Conservation (phyloP, 2,329 filamentous ascomycete genomes). For the Colletotrichum sp. region DNA sequence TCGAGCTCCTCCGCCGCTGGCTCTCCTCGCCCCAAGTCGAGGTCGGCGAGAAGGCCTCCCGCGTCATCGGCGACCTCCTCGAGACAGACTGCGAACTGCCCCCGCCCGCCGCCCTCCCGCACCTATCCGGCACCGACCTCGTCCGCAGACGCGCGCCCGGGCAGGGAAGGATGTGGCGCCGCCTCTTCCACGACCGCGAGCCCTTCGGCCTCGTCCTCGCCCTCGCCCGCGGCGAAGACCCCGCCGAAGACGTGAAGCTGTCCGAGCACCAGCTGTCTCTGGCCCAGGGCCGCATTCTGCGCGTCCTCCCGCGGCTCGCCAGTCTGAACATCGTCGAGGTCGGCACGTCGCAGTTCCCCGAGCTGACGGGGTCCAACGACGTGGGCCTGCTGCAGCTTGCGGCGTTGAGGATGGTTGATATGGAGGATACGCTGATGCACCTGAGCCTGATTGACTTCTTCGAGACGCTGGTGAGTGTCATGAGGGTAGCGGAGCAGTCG, state of each 20-base stretch:
- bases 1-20: constrained; percentile 56
- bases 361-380: constrained; percentile 31
- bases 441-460: constrained; percentile 59
- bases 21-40: constrained; percentile 57
- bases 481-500: constrained; percentile 45
- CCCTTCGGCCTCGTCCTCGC: constrained; percentile 51
- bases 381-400: constrained; percentile 56
- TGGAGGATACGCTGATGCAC: constrained; percentile 53
- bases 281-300: constrained; percentile 58
- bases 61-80: constrained; percentile 58
- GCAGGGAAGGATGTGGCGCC: constrained; percentile 57
- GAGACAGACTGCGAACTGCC: constrained; percentile 56
- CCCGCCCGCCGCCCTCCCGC: neutral
- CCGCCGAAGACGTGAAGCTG: constrained; percentile 26
- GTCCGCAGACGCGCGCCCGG: constrained; percentile 47
- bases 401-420: constrained; percentile 56
- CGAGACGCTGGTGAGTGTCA: constrained; percentile 53
- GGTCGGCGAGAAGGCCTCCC: constrained; percentile 58
- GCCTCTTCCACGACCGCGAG: constrained; percentile 52
- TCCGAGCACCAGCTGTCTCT: constrained; percentile 47
- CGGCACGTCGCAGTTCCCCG: constrained; percentile 39
- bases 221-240: constrained; percentile 35
- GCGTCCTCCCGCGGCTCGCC: constrained; percentile 55
- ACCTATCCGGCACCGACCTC: constrained; percentile 36
- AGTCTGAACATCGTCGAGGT: constrained; percentile 49